phyloP scores from a whole-genome alignment of 2,329 filamentous ascomycete genomes.

The Sphaerulina vaccinii region DNA sequence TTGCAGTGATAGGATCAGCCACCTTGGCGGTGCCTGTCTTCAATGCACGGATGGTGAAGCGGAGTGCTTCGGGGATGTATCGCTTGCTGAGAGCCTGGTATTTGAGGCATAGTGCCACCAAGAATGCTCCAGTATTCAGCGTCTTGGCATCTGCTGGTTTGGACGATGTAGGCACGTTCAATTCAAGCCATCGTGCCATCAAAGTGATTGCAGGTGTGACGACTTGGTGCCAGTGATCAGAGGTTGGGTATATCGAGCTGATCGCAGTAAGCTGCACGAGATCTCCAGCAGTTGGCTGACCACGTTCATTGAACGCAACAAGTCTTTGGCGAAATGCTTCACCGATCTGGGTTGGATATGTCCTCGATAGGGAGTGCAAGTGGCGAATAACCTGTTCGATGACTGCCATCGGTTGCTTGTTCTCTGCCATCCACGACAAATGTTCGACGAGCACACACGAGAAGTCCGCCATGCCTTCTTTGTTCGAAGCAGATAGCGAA shows the following conservation, averaged over 20 bases:
- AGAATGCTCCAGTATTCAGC: conserved; percentile 70
- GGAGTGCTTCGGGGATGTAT: conserved; percentile 84
- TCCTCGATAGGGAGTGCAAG: conserved; percentile 87
- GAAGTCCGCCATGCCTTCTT: conserved; percentile 73
- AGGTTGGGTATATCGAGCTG: conserved; percentile 84
- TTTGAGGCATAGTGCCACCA: conserved; percentile 75
- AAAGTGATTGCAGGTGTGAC: conserved; percentile 84
- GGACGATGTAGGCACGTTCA: conserved; percentile 62
- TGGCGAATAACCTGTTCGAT: conserved; percentile 83
- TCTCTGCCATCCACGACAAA: conserved; percentile 57
- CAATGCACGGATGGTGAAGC: conserved; percentile 75
- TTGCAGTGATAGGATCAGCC: not conserved
- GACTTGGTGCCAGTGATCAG: conserved; percentile 95
- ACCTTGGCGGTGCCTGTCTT: conserved; percentile 40
- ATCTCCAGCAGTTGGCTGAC: conserved; percentile 65
- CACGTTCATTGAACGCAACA: conserved; percentile 52
- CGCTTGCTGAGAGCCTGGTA: conserved; percentile 83
- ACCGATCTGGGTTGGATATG: conserved; percentile 74
- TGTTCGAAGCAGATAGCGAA: conserved; percentile 80
- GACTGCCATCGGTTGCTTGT: conserved; percentile 57
- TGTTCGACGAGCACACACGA: conserved; percentile 65
- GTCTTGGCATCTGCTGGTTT: conserved; percentile 65
- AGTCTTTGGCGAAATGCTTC: conserved; percentile 76
- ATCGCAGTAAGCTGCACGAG: conserved; percentile 80
- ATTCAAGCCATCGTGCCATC: conserved; percentile 79